These are phyloP conservation scores for Aspergillus ochraceus DNA, from an alignment of 2,329 filamentous ascomycete species.

Conservation along the genomic window DNA sequence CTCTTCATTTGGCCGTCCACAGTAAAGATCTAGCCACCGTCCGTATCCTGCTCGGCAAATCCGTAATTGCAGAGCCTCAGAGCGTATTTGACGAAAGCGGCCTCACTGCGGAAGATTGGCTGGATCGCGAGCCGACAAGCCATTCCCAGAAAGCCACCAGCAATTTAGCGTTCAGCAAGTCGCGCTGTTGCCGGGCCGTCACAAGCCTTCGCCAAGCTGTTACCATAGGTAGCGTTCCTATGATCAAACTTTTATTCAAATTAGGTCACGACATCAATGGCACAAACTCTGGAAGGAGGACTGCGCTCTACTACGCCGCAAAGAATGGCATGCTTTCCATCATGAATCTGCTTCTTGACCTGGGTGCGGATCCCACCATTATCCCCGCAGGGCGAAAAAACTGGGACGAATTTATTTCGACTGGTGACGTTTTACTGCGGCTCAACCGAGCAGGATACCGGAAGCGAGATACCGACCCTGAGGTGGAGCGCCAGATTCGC, in stretches of 20 bases:
- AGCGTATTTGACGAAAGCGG: slow-evolving; percentile 20
- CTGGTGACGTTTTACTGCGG: slow-evolving; percentile 17
- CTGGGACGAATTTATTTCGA: slow-evolving; percentile 28
- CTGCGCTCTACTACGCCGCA: slow-evolving; percentile 28
- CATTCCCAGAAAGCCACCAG: slow-evolving; percentile 22
- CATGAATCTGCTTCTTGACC: slow-evolving; percentile 25
- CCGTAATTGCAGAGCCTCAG: slow-evolving; percentile 14
- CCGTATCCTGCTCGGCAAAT: slow-evolving; percentile 10
- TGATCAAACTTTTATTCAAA: slow-evolving; percentile 22
- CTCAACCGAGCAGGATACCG: slow-evolving; percentile 18
- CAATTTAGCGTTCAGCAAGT: slow-evolving; percentile 28
- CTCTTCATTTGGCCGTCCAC: slow-evolving; percentile 26
- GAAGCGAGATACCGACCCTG: slow-evolving; percentile 11
- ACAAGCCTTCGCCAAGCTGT: slow-evolving; percentile 26
- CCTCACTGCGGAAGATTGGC: slow-evolving; percentile 27
- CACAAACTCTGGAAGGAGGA: slow-evolving; percentile 24
- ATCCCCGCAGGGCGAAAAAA: slow-evolving; percentile 22
- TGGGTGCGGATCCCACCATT: slow-evolving; percentile 26
- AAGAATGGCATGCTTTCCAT: slow-evolving; percentile 22
- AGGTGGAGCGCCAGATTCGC: slow-evolving; percentile 9
- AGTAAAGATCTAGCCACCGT: slow-evolving; percentile 21
- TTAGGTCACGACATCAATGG: slow-evolving; percentile 25
- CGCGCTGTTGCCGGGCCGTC: slow-evolving; percentile 28
- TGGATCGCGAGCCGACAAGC: slow-evolving; percentile 17
- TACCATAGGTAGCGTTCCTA: slow-evolving; percentile 18